Base-by-base conservation (phyloP, 2,329 filamentous ascomycete genomes). In the Nakataea oryzae region DNA sequence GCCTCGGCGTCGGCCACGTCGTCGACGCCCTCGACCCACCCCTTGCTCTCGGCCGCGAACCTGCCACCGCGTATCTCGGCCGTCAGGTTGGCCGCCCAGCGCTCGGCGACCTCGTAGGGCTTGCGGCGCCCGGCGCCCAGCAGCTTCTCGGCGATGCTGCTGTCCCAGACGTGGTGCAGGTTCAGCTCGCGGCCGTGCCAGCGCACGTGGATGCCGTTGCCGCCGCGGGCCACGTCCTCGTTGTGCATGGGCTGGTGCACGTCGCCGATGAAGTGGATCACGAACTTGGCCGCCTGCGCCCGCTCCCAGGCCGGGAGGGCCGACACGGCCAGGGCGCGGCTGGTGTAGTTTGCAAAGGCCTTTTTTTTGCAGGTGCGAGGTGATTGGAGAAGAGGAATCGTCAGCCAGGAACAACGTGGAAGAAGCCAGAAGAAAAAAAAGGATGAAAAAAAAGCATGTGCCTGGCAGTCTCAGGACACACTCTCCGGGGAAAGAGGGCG, bases 131-230 rank as follows among this genome's bases (percentile, higher is more conserved):
- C 70, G n/a, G 79, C 83, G 2, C 86, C 86, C 1, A 87, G 76
- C 68, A 83, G 74, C 69, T 86, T 83, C 74, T 89, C 86, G 0
- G 84, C 80, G 65, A 91, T 90, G 66, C 81, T 83, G 61, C 81
- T 84, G 70, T 91, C 89, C 88, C 88, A 91, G 21, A 90, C 83
- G 63, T 87, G 81, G 69, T 91, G 89, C 55, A 91, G 78, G 69
- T 91, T 91, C 62, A 82, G 79, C 30, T 76, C 72, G 32, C 73
- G 71, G 3, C 79, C 80, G 29, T 85, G 77, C 74, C 86, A 91
- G 21, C 74, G 76, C 1, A 91, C 88, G 17, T 78, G 72, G 67
- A 91, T 88, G 13, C 81, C 80, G 67, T 91, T 92, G 0, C 88
- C 88, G 61, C 89, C 89, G 27, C 79, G 75, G 2, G 79, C 78